Percentiles rank a stretch among this genome's conserved stretches.
phyloP scores from a whole-genome alignment of 805 yeast species.

The Pichia insulana region DNA sequence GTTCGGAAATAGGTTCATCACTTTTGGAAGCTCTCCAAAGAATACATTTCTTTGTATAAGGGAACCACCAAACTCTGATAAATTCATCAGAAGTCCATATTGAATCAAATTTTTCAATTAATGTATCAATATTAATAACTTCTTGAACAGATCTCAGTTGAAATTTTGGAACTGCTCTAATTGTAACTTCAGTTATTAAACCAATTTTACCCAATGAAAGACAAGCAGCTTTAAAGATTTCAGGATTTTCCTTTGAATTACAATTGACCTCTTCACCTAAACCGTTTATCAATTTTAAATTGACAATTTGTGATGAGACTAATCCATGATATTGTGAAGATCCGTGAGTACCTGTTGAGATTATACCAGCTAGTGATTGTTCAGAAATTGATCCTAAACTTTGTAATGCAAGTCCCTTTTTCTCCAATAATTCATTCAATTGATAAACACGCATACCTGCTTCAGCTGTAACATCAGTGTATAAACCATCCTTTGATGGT shows the following conservation, averaged over 20 bases:
- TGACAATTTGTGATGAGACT: constrained; percentile 79
- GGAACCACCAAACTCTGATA: constrained; percentile 96
- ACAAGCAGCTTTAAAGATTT: constrained; percentile 71
- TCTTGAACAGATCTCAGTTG: constrained; percentile 76
- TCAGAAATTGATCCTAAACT: constrained; percentile 90
- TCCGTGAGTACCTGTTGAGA: constrained; percentile 96
- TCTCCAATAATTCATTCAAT: constrained; percentile 56
- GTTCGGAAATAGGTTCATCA: constrained; percentile 48
- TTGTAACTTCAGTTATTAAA: constrained; percentile 73
- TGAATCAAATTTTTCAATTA: constrained; percentile 63
- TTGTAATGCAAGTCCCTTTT: constrained; percentile 70
- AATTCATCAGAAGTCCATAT: constrained; percentile 88
- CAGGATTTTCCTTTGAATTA: constrained; percentile 53
- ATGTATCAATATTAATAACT: constrained; percentile 66
- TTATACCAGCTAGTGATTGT: constrained; percentile 91
- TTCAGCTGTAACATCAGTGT: constrained; percentile 87
- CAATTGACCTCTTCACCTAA: constrained; percentile 64
- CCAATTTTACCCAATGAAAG: constrained; percentile 90
- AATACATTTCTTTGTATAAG: constrained; percentile 77
- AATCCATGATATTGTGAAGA: constrained; percentile 89
- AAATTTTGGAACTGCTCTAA: constrained; percentile 78
- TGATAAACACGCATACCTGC: constrained; percentile 81
- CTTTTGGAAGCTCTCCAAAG: constrained; percentile 87
- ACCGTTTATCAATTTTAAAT: constrained; percentile 65
- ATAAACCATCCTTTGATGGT: constrained; percentile 49